phyloP scores from a whole-genome alignment of 148 eudicot species.

The Rhododendron henanense region DNA sequence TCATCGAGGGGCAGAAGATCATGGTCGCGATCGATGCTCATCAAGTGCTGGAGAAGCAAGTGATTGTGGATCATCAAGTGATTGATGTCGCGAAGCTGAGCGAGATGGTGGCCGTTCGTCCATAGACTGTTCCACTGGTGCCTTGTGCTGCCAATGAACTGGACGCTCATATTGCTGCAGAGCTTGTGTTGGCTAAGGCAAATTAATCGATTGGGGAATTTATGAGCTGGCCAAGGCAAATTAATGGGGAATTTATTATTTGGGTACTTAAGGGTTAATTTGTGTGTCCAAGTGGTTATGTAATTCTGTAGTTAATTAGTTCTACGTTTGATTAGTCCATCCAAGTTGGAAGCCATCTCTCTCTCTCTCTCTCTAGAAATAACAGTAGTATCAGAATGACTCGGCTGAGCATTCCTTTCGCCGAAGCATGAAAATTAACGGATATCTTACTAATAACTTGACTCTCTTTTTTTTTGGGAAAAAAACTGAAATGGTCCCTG shows the following conservation, averaged over 20 bases:
- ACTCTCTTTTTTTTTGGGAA: too few species aligned
- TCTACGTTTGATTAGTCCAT: neutral
- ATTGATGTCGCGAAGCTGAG: conserved; percentile 44
- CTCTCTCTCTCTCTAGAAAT: neutral
- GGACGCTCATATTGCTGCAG: conserved; percentile 22
- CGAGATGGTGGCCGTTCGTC: conserved; percentile 7
- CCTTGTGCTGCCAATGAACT: neutral
- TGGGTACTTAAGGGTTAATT: neutral
- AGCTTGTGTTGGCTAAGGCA: neutral
- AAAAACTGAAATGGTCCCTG: too few species aligned
- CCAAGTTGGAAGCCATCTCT: too few species aligned
- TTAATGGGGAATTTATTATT: too few species aligned
- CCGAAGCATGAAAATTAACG: neutral
- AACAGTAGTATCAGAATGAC: neutral
- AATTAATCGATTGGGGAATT: neutral
- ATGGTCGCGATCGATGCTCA: conserved; percentile 7
- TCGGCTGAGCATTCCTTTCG: neutral
- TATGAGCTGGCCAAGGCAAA: neutral
- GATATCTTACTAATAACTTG: neutral
- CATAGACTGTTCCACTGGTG: conserved; percentile 18
- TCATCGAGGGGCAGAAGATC: conserved; percentile 23
- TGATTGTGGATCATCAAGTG: conserved; percentile 27
- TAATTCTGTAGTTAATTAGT: neutral
- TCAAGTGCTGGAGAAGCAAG: neutral
- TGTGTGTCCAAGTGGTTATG: neutral